phyloP scores from a whole-genome alignment of 2,329 filamentous ascomycete genomes.

The Mycosphaerella sp. region DNA sequence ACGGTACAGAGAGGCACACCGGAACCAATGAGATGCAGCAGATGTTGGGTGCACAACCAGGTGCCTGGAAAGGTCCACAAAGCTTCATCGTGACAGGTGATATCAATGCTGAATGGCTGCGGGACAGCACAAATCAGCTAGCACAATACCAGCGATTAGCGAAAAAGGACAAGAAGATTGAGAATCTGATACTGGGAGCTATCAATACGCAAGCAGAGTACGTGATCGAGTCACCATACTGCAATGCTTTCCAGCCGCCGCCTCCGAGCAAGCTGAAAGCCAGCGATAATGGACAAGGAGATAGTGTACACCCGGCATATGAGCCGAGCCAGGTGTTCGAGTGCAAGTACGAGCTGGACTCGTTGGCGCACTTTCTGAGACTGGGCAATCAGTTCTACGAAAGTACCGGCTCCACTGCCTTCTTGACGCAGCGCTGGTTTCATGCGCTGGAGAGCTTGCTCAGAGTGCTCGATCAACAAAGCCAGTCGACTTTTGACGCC shows the following conservation, averaged over 20 bases:
- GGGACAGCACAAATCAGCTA: conserved; percentile 90
- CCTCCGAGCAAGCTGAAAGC: conserved; percentile 68
- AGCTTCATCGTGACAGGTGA: conserved; percentile 84
- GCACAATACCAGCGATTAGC: conserved; percentile 82
- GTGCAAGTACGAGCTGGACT: conserved; percentile 98
- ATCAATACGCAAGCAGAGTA: conserved; percentile 96
- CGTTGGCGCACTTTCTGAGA: conserved; percentile 82
- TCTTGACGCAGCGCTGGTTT: conserved; percentile 73
- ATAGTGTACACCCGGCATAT: conserved; percentile 78
- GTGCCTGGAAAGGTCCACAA: conserved; percentile 71
- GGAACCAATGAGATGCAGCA: conserved; percentile 35
- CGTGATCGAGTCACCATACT: conserved; percentile 90
- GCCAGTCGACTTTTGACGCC: conserved; percentile 70
- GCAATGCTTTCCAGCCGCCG: conserved; percentile 96
- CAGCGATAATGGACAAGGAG: conserved; percentile 72
- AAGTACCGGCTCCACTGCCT: conserved; percentile 69
- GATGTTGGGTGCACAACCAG: conserved; percentile 21
- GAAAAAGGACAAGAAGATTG: conserved; percentile 70
- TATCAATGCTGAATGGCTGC: conserved; percentile 87
- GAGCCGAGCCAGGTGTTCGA: conserved; percentile 85
- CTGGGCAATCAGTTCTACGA: conserved; percentile 81
- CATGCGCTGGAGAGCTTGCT: conserved; percentile 69
- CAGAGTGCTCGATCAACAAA: conserved; percentile 69
- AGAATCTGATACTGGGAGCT: conserved; percentile 77
- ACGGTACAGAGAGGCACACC: conserved; percentile 45